Evolutionary conservation across 1,284 basidiomycete genomes (phyloP), one percentile per base, ranked within the genome.

Genomic region (Lignosus rhinocerotis): DNA sequence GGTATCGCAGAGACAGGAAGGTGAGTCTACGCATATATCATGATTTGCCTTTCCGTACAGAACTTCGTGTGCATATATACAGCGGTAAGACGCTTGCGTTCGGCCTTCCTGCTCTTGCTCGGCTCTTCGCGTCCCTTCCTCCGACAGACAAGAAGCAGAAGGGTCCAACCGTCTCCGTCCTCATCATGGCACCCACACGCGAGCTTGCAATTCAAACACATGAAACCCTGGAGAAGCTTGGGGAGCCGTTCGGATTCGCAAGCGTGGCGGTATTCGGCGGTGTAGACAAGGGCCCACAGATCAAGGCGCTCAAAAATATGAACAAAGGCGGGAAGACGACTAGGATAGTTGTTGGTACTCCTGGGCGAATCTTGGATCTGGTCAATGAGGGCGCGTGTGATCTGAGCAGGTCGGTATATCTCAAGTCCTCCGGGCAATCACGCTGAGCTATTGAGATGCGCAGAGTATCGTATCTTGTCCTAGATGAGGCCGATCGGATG

Each of bases 401-500:
- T 73, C 77, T 98, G 34, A 90, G 88, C 65, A 76, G 78, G 87
- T 89, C 63, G 66, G 87, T 77, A 32, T 12, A 3, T 52, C 16
- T 8, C 53, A 42, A 11, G 14, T 34, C 32, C 39, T 51, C 14
- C 10, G 34, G 6, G 10, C 32, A 16, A 5, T 16, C 21, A 19
- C 11, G 19, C 4, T 31, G 34, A 33, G 44, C 19, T 53, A 7
- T 44, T 12, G 33, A 1, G 32, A 1, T 16, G 16, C 34, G 3
- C 63, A 89, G 91, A 42, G 94, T 98, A 30, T 82, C 87, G 51
- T 98, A 96, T 78, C 80, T 98, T 16, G 96, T 98, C 0, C 78
- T 99, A 42, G 97, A 99, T 70, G 96, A 99, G 76, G 96, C 96
- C 1, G 96, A 99, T 76, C 84, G 96, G 47, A 98, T 99, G 96